phyloP scores from a whole-genome alignment of 441 rosid species.

The Viola pubescens region DNA sequence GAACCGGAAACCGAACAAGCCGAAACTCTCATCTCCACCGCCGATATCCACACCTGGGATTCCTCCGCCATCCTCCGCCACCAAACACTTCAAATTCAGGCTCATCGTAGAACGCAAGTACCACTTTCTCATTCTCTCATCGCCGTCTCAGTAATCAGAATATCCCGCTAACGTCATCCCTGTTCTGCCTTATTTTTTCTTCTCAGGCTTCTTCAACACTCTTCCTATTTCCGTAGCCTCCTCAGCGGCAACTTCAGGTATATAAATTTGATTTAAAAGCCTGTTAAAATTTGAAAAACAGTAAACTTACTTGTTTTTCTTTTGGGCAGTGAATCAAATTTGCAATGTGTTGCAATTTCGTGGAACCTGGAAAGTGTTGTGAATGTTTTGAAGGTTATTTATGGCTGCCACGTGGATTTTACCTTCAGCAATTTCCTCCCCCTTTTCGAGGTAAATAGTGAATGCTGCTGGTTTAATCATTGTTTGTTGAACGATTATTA shows the following conservation, averaged over 20 bases:
- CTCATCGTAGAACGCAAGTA: constrained; percentile 45
- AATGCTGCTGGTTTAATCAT: neutral
- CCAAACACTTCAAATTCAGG: constrained; percentile 39
- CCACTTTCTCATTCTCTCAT: constrained; percentile 2
- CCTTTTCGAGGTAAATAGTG: constrained; percentile 48
- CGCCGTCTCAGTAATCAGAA: neutral
- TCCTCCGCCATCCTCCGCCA: constrained; percentile 31
- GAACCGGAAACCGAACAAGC: constrained; percentile 11
- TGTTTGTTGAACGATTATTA: no score
- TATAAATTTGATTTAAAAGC: neutral
- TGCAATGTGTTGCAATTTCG: constrained; percentile 34
- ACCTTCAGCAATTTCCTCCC: constrained; percentile 45
- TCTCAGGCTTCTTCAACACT: constrained; percentile 46
- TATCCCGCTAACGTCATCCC: neutral
- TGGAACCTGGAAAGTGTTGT: constrained; percentile 56
- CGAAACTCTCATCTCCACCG: constrained; percentile 36
- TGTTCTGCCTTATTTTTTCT: neutral
- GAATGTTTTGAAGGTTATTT: constrained; percentile 41
- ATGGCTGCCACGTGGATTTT: constrained; percentile 37
- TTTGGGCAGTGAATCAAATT: constrained; percentile 51
- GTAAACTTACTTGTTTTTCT: neutral
- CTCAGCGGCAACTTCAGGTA: constrained; percentile 69
- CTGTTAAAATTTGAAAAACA: neutral
- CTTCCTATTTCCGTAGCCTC: constrained; percentile 60
- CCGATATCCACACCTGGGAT: constrained; percentile 47